phyloP scores from a whole-genome alignment of 2,329 filamentous ascomycete genomes.

The Cercospora sp. region DNA sequence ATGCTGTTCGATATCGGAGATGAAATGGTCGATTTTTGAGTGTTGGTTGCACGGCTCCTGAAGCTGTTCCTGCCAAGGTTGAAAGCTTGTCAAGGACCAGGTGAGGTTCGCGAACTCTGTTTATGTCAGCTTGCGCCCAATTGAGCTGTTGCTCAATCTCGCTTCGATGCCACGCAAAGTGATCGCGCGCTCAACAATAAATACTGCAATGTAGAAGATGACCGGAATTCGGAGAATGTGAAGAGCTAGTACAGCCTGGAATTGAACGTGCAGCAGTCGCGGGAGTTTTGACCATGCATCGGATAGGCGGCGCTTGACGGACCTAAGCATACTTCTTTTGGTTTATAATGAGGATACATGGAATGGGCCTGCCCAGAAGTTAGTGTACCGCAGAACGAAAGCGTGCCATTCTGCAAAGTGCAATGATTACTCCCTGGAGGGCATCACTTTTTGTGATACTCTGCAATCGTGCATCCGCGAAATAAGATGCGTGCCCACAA shows the following conservation, averaged over 20 bases:
- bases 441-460: background rate
- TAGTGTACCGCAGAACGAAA: background rate
- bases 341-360: background rate
- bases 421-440: background rate
- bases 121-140: background rate
- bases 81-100: slow-evolving; percentile 5
- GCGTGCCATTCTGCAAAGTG: background rate
- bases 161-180: background rate
- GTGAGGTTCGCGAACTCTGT: background rate
- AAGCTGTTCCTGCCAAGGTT: slow-evolving; percentile 6
- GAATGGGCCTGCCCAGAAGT: background rate
- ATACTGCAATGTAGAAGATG: background rate
- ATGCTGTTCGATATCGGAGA: slow-evolving; percentile 6
- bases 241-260: background rate
- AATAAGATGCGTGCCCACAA: background rate
- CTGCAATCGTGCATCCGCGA: background rate
- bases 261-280: background rate
- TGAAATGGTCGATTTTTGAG: background rate
- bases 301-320: background rate
- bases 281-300: background rate
- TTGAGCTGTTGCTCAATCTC: slow-evolving; percentile 4
- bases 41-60: background rate
- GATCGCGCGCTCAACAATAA: background rate
- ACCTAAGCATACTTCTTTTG: background rate
- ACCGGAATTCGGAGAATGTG: background rate